A percentile compares a stretch with the other conserved stretches of the same genome.
Evolutionary conservation across 2,329 filamentous ascomycete species (phyloP).

Genomic region (Aureobasidium sp.): DNA sequence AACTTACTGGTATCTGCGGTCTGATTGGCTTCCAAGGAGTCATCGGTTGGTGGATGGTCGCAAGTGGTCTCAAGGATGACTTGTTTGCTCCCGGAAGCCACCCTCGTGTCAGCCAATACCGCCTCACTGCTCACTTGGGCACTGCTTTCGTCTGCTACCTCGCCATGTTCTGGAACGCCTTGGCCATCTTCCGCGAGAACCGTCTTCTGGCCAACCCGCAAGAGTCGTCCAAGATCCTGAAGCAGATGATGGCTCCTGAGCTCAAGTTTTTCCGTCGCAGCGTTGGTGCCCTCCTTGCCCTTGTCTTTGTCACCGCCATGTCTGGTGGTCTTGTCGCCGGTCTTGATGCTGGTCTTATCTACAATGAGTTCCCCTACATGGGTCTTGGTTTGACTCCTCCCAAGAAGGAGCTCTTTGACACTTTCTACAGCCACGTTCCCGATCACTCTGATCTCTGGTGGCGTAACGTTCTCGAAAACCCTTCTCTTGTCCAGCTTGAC

Average conservation of each 20-base stretch:
- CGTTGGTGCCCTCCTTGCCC: constrained; percentile 60
- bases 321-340: constrained; percentile 91
- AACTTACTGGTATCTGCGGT: constrained; percentile 73
- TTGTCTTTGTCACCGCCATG: constrained; percentile 86
- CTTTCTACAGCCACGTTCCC: constrained; percentile 72
- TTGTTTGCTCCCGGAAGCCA: constrained; percentile 86
- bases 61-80: constrained; percentile 90
- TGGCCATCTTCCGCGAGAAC: constrained; percentile 73
- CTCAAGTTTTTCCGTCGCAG: constrained; percentile 67
- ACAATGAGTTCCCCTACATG: constrained; percentile 98
- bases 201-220: constrained; percentile 62
- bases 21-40: constrained; percentile 93
- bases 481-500: constrained; percentile 88
- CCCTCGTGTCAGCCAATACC: constrained; percentile 90
- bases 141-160: constrained; percentile 89
- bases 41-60: constrained; percentile 99
- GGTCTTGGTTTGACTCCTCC: constrained; percentile 76
- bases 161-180: constrained; percentile 86
- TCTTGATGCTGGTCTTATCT: constrained; percentile 92
- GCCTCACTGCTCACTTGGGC: constrained; percentile 79
- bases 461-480: constrained; percentile 97
- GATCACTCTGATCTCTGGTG: constrained; percentile 84
- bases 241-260: constrained; percentile 57
- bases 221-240: constrained; percentile 48
- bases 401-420: constrained; percentile 71